Conservation (phyloP, 495 filamentous ascomycete species). For the Penicillium salamii region DNA sequence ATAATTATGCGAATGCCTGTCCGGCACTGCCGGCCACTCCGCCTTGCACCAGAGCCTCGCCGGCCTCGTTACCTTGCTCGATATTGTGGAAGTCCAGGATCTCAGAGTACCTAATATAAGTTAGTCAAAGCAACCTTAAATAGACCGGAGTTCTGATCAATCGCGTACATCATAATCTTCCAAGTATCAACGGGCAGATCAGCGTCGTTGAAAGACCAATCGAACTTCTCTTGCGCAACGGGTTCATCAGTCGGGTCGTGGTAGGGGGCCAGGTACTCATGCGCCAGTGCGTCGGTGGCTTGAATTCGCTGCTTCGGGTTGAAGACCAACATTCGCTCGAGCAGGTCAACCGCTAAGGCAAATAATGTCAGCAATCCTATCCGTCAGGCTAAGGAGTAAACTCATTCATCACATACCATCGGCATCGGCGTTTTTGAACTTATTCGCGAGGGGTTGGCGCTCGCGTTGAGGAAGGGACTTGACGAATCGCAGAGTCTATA, state of each 20-base stretch:
- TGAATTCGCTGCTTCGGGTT: slow-evolving; percentile 89
- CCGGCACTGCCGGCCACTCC: slow-evolving; percentile 26
- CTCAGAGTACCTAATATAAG: slow-evolving; percentile 82
- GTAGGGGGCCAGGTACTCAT: slow-evolving; percentile 93
- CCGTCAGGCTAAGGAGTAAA: not conserved
- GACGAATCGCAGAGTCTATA: slow-evolving; percentile 89
- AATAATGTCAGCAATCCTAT: slow-evolving; percentile 13
- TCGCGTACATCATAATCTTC: slow-evolving; percentile 97
- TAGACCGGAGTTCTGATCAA: not conserved
- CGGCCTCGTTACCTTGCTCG: slow-evolving; percentile 54
- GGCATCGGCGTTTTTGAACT: slow-evolving; percentile 96
- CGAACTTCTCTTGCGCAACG: slow-evolving; percentile 94
- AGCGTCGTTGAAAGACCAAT: slow-evolving; percentile 99
- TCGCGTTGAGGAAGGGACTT: slow-evolving; percentile 97
- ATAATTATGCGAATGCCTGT: slow-evolving; percentile 31
- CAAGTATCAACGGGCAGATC: slow-evolving; percentile 98
- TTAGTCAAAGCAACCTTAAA: slow-evolving; percentile 13
- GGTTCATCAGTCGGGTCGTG: slow-evolving; percentile 97
- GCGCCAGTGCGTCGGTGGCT: slow-evolving; percentile 77
- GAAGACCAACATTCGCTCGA: slow-evolving; percentile 97
- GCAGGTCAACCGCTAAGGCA: slow-evolving; percentile 76
- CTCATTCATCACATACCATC: slow-evolving; percentile 57
- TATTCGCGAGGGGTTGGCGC: slow-evolving; percentile 81
- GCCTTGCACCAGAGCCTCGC: slow-evolving; percentile 34
- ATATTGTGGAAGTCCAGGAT: slow-evolving; percentile 99